These are phyloP conservation scores for Arctostaphylos glauca DNA, from an alignment of 148 eudicot genomes.

Conservation along the genomic window DNA sequence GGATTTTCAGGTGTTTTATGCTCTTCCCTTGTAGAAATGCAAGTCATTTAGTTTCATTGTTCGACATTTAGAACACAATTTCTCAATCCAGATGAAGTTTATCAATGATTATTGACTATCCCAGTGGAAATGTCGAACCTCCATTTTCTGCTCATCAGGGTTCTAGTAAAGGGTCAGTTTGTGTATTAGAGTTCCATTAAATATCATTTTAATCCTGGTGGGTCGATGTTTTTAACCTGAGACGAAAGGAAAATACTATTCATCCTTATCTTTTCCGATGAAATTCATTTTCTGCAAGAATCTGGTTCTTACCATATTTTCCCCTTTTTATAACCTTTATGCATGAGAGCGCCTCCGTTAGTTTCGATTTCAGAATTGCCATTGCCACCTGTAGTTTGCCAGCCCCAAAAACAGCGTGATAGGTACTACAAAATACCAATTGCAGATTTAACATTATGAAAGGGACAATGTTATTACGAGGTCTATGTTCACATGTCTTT, in stretches of 20 bases:
- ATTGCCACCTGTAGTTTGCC: constrained; percentile 3
- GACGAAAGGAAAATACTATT: not conserved
- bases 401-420: not conserved
- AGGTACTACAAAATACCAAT: not conserved
- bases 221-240: not conserved
- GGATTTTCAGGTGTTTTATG: constrained; percentile 50
- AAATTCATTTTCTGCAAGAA: not conserved
- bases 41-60: not conserved
- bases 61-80: not conserved
- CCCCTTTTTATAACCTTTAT: not conserved
- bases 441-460: not conserved
- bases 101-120: not conserved
- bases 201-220: not conserved
- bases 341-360: not conserved
- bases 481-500: not conserved
- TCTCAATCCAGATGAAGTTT: not conserved
- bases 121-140: not conserved
- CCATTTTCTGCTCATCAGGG: not conserved
- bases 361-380: constrained; percentile 3
- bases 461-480: not conserved
- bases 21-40: not conserved
- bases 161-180: not conserved
- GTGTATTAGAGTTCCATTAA: not conserved
- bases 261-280: not conserved
- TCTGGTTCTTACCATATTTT: not conserved